Base-by-base conservation (phyloP, 176 grass and related monocot genomes). In the Phoenix dactylifera region DNA sequence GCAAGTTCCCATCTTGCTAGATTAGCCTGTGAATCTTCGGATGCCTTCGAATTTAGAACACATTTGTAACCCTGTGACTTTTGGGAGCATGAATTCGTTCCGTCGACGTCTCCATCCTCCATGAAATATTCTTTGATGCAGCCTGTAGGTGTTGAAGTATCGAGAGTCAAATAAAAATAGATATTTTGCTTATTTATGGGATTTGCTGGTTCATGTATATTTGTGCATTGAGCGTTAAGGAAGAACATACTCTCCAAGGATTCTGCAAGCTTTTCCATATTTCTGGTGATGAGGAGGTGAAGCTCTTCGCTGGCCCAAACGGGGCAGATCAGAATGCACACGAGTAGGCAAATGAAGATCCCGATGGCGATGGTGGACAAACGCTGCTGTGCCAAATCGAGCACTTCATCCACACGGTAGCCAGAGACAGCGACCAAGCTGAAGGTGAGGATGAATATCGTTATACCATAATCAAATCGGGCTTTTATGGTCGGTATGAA, bases 361-460 rank as follows among this genome's bases (percentile, higher is more conserved):
- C 90, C 90, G 26, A 95, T 82, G 66, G 16, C 76, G 44, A 87
- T 72, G 30, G 90, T 90, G 57, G 80, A 83, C 1, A 95, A 0
- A 26, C 90, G 80, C 70, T 86, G 79, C 59, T 73, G 44, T 23
- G 86, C 86, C 77, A 95, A 50, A 7, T 25, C 56, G 49, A 73
- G 9, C 16, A 95, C 72, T 49, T 58, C 59, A 16, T 87, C 80
- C 0, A 89, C 86, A 53, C 90, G 90, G 67, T 95, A 95, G 35
- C 90, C 90, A 1, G 90, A 95, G 68, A 95, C 86, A 16, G 83
- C 90, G 7, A 95, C 90, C 24, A 89, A 61, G 77, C 90, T 87
- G 77, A 76, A 95, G 4, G 86, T 95, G 29, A 95, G 83, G 80
- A 95, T 95, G 68, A 95, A 95, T 66, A 90, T 90, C 54, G 86